Evolutionary conservation across 2,329 filamentous ascomycete species (phyloP).

Genomic region (Diaporthe aspalathi): DNA sequence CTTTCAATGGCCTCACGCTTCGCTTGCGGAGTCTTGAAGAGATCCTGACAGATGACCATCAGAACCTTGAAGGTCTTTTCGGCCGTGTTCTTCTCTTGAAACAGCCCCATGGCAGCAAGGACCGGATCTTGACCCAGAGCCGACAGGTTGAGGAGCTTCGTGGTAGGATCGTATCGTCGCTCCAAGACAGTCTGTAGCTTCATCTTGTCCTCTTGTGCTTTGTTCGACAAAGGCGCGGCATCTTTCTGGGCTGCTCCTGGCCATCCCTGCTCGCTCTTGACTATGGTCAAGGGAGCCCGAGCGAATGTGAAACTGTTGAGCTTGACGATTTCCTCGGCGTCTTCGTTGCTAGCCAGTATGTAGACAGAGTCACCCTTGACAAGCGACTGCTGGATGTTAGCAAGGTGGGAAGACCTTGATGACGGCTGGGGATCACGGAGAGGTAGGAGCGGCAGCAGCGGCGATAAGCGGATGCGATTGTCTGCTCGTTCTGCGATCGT

Average conservation of each 20-base stretch:
- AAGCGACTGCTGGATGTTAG: conserved; percentile 79
- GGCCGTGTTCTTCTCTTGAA: conserved; percentile 75
- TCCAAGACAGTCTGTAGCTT: conserved; percentile 78
- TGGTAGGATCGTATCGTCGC: conserved; percentile 76
- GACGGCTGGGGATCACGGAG: conserved; percentile 49
- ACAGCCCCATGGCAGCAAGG: conserved; percentile 80
- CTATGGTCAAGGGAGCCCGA: conserved; percentile 68
- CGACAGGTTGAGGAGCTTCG: conserved; percentile 87
- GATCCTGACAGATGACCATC: conserved; percentile 84
- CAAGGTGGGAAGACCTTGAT: conserved; percentile 62
- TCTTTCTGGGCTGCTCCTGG: conserved; percentile 54
- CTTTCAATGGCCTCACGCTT: conserved; percentile 84
- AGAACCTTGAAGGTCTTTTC: conserved; percentile 92
- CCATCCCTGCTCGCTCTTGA: conserved; percentile 56
- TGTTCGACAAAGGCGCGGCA: conserved; percentile 30
- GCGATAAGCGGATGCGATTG: conserved; percentile 49
- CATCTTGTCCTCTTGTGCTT: conserved; percentile 68
- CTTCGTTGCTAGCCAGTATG: conserved; percentile 73
- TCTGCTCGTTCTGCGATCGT: conserved; percentile 54
- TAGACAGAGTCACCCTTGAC: conserved; percentile 76
- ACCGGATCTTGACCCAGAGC: conserved; percentile 77
- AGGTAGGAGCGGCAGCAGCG: conserved; percentile 48
- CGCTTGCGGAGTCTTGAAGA: conserved; percentile 77
- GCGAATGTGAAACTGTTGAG: conserved; percentile 78
- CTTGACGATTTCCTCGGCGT: conserved; percentile 73